Evolutionary conservation across 2,329 filamentous ascomycete species (phyloP), one percentile per base, ranked within the genome.

Genomic region (Rhinocladiella mackenziei): DNA sequence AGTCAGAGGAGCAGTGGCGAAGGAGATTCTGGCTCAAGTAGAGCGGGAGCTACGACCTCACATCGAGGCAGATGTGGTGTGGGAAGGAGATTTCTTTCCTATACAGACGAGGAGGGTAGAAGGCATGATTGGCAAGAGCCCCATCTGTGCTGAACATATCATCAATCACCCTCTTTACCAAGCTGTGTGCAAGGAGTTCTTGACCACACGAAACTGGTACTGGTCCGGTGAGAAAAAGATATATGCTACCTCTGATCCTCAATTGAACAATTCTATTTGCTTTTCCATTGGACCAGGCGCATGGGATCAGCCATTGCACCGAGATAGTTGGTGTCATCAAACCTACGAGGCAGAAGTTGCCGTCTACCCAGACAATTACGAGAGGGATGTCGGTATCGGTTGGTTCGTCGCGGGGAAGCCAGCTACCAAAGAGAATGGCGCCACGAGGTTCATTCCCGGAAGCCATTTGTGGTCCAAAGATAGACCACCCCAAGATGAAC

Each of bases 201-300:
- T 56, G 28, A 40, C 32, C 13, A 43, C 33, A 42, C 43, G n/a
- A n/a, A 22, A 17, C 10, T 48, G 23, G 20, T 39, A 14, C 32
- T 22, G 19, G 42, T 40, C 7, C 41, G 45, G 45, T 15, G 7
- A 20, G 5, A 17, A 18, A 14, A n/a, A 37, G 9, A 14, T 7
- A 23, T 5, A 11, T 7, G 4, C 20, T 8, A 22, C 34, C 7
- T 25, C 34, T 5, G 15, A 14, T 3, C 34, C 35, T 39, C 59
- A 61, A 44, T 42, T 61, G 11, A 60, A 60, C 44, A 61, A 61
- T 40, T 60, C 62, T 15, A 67, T 67, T 35, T 61, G 64, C 2
- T 64, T 67, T 57, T 58, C 59, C 33, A 62, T 60, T 1, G 59
- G 58, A 4, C 62, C 65, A 0, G 61, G 62, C 2, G 61, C 59